Percentiles rank a stretch among this genome's conserved stretches.
phyloP scores from a whole-genome alignment of 2,329 filamentous ascomycete species.

The Elsinoe australis region DNA sequence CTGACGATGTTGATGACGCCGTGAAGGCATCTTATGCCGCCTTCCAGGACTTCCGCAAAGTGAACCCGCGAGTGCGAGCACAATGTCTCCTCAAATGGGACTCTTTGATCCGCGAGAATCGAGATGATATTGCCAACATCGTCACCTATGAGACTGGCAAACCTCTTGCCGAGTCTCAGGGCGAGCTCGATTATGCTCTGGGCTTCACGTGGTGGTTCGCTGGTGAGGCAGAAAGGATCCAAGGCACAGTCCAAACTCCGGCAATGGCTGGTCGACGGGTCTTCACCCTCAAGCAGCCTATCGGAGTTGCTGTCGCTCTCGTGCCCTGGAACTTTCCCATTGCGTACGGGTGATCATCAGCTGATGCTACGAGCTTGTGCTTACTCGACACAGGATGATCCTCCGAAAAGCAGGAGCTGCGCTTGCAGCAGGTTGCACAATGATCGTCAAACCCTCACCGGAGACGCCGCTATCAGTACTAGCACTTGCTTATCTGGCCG shows the following conservation, averaged over 20 bases:
- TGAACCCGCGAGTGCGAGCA: slow-evolving; percentile 54
- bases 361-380: background rate
- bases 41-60: slow-evolving; percentile 53
- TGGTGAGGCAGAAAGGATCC: slow-evolving; percentile 52
- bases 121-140: slow-evolving; percentile 54
- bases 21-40: slow-evolving; percentile 54
- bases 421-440: slow-evolving; percentile 63
- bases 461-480: slow-evolving; percentile 56
- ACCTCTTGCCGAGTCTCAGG: slow-evolving; percentile 41
- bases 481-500: slow-evolving; percentile 47
- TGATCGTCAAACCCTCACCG: slow-evolving; percentile 64
- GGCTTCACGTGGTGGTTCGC: slow-evolving; percentile 48
- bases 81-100: slow-evolving; percentile 60
- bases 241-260: slow-evolving; percentile 53
- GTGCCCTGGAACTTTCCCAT: slow-evolving; percentile 69
- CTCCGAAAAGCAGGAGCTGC: slow-evolving; percentile 61
- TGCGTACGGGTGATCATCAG: slow-evolving; percentile 34
- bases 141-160: slow-evolving; percentile 51
- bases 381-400: slow-evolving; percentile 42
- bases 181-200: slow-evolving; percentile 43
- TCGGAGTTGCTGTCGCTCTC: slow-evolving; percentile 60
- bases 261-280: slow-evolving; percentile 56
- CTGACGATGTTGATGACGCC: slow-evolving; percentile 54
- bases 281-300: slow-evolving; percentile 67
- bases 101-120: slow-evolving; percentile 53